Evolutionary conservation across 768 basidiomycete species (phyloP).

Genomic region (Leccinum boreale): DNA sequence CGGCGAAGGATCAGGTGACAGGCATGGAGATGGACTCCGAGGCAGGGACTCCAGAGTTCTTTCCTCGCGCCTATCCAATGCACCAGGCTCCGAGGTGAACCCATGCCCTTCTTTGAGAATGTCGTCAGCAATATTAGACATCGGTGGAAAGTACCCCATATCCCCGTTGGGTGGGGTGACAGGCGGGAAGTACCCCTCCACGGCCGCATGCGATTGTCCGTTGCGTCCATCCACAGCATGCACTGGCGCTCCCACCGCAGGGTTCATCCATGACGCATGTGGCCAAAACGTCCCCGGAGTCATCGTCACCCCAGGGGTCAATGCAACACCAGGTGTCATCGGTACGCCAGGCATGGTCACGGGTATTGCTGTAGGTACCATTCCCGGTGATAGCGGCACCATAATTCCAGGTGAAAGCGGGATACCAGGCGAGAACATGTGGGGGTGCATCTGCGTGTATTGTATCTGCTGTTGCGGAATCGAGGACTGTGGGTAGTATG

Average conservation of each 20-base stretch:
- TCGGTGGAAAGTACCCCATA: conserved; percentile 43
- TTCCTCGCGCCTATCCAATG: not conserved
- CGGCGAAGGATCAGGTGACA: conserved; percentile 4
- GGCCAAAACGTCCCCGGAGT: conserved; percentile 73
- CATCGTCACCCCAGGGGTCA: conserved; percentile 65
- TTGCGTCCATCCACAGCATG: conserved; percentile 24
- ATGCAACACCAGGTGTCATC: conserved; percentile 28
- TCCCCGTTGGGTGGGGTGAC: conserved; percentile 22
- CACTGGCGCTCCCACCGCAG: conserved; percentile 62
- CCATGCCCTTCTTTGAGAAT: conserved; percentile 31
- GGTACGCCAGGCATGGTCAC: conserved; percentile 21
- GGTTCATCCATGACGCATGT: conserved; percentile 53
- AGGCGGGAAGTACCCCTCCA: conserved; percentile 44
- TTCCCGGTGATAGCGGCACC: conserved; percentile 26
- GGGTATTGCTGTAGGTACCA: conserved; percentile 15
- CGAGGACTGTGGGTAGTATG: conserved; percentile 13
- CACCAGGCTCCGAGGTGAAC: not conserved
- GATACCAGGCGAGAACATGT: conserved; percentile 30
- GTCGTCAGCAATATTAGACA: conserved; percentile 35
- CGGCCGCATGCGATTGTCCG: conserved; percentile 10
- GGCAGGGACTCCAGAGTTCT: conserved; percentile 5
- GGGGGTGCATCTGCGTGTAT: conserved; percentile 23
- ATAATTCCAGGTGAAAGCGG: conserved; percentile 32
- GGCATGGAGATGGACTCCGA: conserved; percentile 6
- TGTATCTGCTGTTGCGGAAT: conserved; percentile 18